Evolutionary conservation across 1,284 basidiomycete genomes (phyloP).

Genomic region (Termitomyces sp.): DNA sequence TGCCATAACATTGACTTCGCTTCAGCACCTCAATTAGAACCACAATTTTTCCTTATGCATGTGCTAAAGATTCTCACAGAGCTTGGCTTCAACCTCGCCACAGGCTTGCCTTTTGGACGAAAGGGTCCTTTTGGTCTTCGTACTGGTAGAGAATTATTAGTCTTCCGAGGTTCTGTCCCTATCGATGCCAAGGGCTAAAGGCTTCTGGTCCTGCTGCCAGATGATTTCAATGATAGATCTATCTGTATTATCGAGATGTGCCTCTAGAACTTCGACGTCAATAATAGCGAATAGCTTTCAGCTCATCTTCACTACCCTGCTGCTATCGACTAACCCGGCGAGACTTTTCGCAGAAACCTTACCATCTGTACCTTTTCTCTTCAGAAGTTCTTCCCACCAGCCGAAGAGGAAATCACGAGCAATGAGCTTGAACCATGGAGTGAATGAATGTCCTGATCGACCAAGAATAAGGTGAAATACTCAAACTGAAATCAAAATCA

Average conservation of each 20-base stretch:
- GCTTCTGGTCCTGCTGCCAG: background rate
- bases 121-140: slow-evolving; percentile 36
- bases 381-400: slow-evolving; percentile 93
- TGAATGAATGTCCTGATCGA: slow-evolving; percentile 76
- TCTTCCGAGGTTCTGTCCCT: slow-evolving; percentile 34
- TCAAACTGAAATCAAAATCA: background rate
- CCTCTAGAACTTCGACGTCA: background rate
- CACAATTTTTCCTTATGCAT: slow-evolving; percentile 38
- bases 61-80: slow-evolving; percentile 36
- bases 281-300: slow-evolving; percentile 23
- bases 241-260: background rate
- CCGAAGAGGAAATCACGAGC: slow-evolving; percentile 95
- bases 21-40: slow-evolving; percentile 26
- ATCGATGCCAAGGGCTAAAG: slow-evolving; percentile 6
- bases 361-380: slow-evolving; percentile 54
- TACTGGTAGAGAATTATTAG: slow-evolving; percentile 35
- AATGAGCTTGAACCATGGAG: slow-evolving; percentile 99
- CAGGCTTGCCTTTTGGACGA: slow-evolving; percentile 38
- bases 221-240: background rate
- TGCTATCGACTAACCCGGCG: slow-evolving; percentile 64
- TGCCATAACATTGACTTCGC: background rate
- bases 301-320: slow-evolving; percentile 74
- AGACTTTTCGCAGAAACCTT: slow-evolving; percentile 66
- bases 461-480: slow-evolving; percentile 6
- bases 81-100: slow-evolving; percentile 37